phyloP scores from a whole-genome alignment of 2,329 filamentous ascomycete species.

The Pseudocercospora pini-densiflorae region DNA sequence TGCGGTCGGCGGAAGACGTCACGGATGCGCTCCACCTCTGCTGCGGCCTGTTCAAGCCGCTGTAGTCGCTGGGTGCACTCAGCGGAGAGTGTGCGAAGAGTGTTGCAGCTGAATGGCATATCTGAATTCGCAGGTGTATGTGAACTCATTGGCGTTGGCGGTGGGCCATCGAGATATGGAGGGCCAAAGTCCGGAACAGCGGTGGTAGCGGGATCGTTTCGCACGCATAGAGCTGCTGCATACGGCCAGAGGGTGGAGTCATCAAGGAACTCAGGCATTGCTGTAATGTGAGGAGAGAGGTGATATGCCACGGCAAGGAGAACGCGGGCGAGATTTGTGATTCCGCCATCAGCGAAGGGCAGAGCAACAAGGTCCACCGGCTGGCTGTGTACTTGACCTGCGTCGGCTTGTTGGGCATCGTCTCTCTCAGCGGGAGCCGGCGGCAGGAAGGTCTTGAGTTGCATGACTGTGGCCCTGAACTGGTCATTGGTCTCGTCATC shows the following conservation, averaged over 20 bases:
- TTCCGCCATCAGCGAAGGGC: background rate
- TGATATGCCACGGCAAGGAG: background rate
- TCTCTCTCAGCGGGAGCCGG: background rate
- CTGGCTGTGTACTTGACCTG: background rate
- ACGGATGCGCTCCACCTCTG: background rate
- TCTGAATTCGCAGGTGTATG: background rate
- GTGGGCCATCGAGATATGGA: background rate
- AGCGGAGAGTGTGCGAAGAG: background rate
- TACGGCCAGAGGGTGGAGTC: background rate
- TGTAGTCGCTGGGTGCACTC: background rate
- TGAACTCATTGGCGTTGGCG: background rate
- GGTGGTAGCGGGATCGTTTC: background rate
- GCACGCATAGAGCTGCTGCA: background rate
- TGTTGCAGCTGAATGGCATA: background rate
- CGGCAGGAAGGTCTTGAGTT: too few species aligned
- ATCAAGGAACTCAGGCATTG: background rate
- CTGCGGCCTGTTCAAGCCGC: background rate
- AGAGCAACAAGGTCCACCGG: background rate
- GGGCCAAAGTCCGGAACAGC: background rate
- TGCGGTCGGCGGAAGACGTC: background rate
- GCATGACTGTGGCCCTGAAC: too few species aligned
- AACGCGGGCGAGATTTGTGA: background rate
- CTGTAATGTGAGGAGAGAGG: background rate
- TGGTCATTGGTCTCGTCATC: too few species aligned
- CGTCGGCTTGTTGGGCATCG: background rate